Base-by-base conservation (phyloP, 352 stramenopile species). In the Lagenidium giganteum region DNA sequence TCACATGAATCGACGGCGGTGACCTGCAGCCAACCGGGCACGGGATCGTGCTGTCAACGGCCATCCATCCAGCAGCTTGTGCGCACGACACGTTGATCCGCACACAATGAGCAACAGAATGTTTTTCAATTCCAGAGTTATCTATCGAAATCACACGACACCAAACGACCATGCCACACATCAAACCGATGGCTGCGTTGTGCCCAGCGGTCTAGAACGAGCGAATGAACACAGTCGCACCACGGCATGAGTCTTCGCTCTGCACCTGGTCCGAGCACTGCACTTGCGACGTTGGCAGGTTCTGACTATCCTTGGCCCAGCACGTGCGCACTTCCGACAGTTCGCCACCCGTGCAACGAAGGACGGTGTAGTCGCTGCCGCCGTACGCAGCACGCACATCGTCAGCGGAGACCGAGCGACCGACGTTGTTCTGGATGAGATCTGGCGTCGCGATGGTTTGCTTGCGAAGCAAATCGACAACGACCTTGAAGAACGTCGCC, bases 401-500 rank as follows among this genome's bases (percentile, higher is more conserved):
- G 3, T 55, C 42, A 12, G 54, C 60, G 27, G 74, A 62, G 23
- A 93, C 61, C 7, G 57, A 41, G 36, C 66, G 51, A 27, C 76
- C 72, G 9, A 90, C 58, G 60, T 81, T 56, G 27, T 83, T 37
- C 46, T 83, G 70, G 17, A 93, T 54, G 26, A 87, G 39, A 26
- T 61, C 35, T 1, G 82, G 82, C 32, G 82, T 93, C 5, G 65
- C 57, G 2, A 61, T 72, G 34, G 77, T 78, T 46, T 66, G 77
- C 42, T 94, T 88, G 49, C 63, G 68, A n/a, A 93, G 65, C 52
- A 95, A 65, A 26, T 82, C 61, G n/a, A 97, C 60, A 11, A 86
- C 86, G 20, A 67, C 33, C 23, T 54, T 54, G 62, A 97, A 97
- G 65, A 96, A 97, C 25, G 69, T 64, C 27, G 82, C 51, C 60